A percentile compares a stretch with the other conserved stretches of the same genome.
Evolutionary conservation across 768 basidiomycete species (phyloP).

Genomic region (Lactarius trivialis): DNA sequence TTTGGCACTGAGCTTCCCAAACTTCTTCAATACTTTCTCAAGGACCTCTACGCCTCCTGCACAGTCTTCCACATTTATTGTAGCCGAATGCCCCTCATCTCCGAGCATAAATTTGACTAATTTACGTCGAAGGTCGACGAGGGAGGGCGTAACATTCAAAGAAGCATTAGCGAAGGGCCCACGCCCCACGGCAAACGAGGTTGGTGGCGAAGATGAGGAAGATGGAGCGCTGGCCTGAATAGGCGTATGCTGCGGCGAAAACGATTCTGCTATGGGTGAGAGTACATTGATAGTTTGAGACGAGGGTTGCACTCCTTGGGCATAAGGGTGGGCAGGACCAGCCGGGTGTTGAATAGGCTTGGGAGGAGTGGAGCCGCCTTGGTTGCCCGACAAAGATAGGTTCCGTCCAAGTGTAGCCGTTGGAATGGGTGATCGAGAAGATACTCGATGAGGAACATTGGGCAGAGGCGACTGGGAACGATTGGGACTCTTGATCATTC

Average conservation of each 20-base stretch:
- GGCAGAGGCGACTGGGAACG: constrained; percentile 36
- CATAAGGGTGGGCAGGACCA: constrained; percentile 46
- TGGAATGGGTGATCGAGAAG: constrained; percentile 30
- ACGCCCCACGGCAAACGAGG: constrained; percentile 48
- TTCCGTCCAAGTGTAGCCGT: constrained; percentile 43
- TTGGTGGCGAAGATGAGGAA: constrained; percentile 24
- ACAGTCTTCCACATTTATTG: constrained; percentile 78
- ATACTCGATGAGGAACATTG: constrained; percentile 29
- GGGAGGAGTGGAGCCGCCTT: constrained; percentile 20
- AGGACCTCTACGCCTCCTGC: constrained; percentile 79
- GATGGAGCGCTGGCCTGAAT: constrained; percentile 44
- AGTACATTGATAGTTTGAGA: constrained; percentile 38
- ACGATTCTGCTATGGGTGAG: constrained; percentile 71
- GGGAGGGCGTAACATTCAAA: constrained; percentile 41
- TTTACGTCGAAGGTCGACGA: constrained; percentile 77
- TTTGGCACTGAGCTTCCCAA: constrained; percentile 55
- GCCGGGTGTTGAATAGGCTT: constrained; percentile 35
- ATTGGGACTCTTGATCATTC: constrained; percentile 34
- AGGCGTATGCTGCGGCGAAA: constrained; percentile 31
- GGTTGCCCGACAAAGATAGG: constrained; percentile 40
- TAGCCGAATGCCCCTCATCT: constrained; percentile 67
- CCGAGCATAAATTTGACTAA: constrained; percentile 84
- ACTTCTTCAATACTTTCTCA: constrained; percentile 85
- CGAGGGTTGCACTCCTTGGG: constrained; percentile 50
- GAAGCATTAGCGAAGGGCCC: constrained; percentile 50